Evolutionary conservation across 805 yeast species (phyloP).

Genomic region (Saccharomycopsis microspora): DNA sequence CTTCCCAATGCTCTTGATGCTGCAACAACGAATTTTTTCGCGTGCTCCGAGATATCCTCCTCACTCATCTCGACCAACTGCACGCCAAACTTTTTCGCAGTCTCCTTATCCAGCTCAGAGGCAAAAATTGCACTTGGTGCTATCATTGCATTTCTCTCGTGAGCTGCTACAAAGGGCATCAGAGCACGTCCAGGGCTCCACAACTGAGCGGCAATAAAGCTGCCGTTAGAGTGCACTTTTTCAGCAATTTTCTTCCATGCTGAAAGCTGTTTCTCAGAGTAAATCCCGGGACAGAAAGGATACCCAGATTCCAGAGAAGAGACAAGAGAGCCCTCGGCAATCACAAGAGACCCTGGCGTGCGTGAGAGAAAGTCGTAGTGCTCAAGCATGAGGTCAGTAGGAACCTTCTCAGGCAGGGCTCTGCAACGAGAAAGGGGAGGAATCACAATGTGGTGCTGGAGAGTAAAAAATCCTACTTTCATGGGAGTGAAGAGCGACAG

Average conservation of each 20-base stretch:
- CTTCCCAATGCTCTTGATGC: slow-evolving; percentile 38
- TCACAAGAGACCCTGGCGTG: slow-evolving; percentile 46
- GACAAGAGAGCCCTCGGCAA: slow-evolving; percentile 50
- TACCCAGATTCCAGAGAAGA: slow-evolving; percentile 31
- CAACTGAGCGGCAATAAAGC: slow-evolving; percentile 36
- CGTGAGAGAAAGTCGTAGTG: slow-evolving; percentile 48
- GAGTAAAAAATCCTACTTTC: background rate
- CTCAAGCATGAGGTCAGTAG: slow-evolving; percentile 32
- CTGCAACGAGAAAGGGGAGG: background rate
- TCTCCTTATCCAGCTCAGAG: slow-evolving; percentile 25
- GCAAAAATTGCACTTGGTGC: slow-evolving; percentile 29
- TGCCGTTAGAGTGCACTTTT: slow-evolving; percentile 38
- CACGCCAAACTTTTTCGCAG: slow-evolving; percentile 22
- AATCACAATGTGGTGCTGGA: background rate
- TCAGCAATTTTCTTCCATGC: slow-evolving; percentile 40
- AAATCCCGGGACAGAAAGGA: slow-evolving; percentile 36
- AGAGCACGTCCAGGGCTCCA: slow-evolving; percentile 41
- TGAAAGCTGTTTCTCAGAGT: slow-evolving; percentile 33
- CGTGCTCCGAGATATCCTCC: slow-evolving; percentile 30
- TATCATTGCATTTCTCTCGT: slow-evolving; percentile 27
- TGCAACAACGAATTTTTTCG: slow-evolving; percentile 32
- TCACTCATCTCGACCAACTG: slow-evolving; percentile 26
- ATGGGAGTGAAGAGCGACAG: too few species aligned
- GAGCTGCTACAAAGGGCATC: slow-evolving; percentile 25
- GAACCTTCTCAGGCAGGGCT: background rate